Base-by-base conservation (phyloP, 345 rosid species). In the Punica granatum region DNA sequence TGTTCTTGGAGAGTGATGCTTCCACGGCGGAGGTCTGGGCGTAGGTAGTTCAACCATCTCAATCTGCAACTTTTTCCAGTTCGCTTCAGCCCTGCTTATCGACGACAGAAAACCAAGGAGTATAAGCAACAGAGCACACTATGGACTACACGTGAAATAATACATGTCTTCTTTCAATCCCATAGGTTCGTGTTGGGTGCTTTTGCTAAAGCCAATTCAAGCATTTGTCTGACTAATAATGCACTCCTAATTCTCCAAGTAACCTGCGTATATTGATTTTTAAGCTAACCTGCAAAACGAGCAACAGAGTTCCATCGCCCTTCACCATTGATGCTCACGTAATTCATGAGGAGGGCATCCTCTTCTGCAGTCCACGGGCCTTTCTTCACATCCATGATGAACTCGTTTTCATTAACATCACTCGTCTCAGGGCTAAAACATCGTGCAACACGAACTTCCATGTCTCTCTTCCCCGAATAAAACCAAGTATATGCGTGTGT, bases 61-160 rank as follows among this genome's bases (percentile, higher is more conserved):
- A n/a, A n/a, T 67, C 98, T 85, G 68, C 98, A 92, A 77, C 98
- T 92, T 81, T 92, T 92, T 3, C 98, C 98, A 0, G 93, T 90
- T 75, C 98, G 78, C 66, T 78, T 88, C 65, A 92, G 77, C n/a
- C 98, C 98, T 92, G 85, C 66, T 63, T 3, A 35, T 11, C 34
- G 3, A 21, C 3, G 7, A 46, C 39, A 28, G 16, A 26, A 32
- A 44, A 43, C 2, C 11, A 59, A 62, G 44, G 26, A 36, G 23
- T 26, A 69, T 26, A 14, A 15, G 25, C 25, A 32, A 30, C n/a
- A n/a, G n/a, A n/a, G n/a, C n/a, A n/a, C n/a, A n/a, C n/a, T n/a
- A n/a, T n/a, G n/a, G n/a, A n/a, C n/a, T 14, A 3, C 26, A 33
- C 30, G 0, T 0, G 63, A 33, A 19, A 18, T 26, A 32, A 0